Conservation (phyloP, 106 monocot species). For the Allium fistulosum region DNA sequence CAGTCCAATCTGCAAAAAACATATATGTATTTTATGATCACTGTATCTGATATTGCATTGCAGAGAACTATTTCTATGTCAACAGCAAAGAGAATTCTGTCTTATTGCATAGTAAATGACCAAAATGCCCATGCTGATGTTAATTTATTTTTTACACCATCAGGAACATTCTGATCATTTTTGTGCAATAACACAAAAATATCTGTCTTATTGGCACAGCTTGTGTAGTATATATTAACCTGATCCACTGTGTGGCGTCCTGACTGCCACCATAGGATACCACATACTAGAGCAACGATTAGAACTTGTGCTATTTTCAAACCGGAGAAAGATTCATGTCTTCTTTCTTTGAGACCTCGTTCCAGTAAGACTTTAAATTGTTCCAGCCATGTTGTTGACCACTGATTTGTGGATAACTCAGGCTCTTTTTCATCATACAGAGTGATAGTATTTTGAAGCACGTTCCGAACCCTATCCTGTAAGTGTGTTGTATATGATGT, state of each 20-base stretch:
- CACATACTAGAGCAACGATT: constrained; percentile 24
- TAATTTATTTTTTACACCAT: too few species aligned
- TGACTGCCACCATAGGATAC: constrained; percentile 53
- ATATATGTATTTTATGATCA: too few species aligned
- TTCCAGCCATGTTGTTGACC: constrained; percentile 55
- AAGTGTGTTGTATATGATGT: constrained; percentile 21
- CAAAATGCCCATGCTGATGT: too few species aligned
- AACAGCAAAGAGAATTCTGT: too few species aligned
- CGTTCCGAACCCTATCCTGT: constrained; percentile 9
- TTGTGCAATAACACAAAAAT: too few species aligned
- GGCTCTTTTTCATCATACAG: constrained; percentile 4
- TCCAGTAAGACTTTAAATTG: constrained; percentile 45
- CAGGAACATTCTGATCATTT: too few species aligned
- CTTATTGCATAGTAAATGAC: too few species aligned
- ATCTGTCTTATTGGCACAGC: too few species aligned
- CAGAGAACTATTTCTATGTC: too few species aligned
- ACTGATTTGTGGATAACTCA: constrained; percentile 6
- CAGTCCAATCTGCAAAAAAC: constrained; percentile 30
- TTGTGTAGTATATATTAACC: constrained; percentile 8
- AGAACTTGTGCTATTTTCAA: constrained; percentile 38
- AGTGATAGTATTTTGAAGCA: constrained; percentile 9
- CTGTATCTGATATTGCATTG: too few species aligned
- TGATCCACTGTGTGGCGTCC: constrained; percentile 33
- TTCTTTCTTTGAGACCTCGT: constrained; percentile 56
- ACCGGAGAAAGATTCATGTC: constrained; percentile 47